These are phyloP conservation scores for Chaetomium sp. DNA, from an alignment of 2,329 filamentous ascomycete species.

Conservation along the genomic window DNA sequence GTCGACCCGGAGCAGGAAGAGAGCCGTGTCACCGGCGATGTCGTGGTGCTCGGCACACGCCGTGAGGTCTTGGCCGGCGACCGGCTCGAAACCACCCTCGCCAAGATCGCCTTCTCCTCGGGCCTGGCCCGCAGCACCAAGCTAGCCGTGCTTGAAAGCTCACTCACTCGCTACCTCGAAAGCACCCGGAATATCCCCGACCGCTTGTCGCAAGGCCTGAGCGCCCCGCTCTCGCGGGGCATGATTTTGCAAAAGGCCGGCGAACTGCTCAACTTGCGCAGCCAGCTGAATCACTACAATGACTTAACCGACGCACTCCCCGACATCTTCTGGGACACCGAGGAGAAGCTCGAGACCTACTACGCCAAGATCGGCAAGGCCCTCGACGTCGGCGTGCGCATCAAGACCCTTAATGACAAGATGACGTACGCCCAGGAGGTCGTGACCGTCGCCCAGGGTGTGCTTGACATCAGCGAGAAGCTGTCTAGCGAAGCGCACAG, in stretches of 20 bases:
- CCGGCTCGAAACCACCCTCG: slow-evolving; percentile 59
- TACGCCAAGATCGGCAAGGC: slow-evolving; percentile 90
- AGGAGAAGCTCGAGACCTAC: slow-evolving; percentile 86
- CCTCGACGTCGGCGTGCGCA: slow-evolving; percentile 84
- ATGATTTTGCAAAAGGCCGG: slow-evolving; percentile 93
- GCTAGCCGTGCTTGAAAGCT: slow-evolving; percentile 80
- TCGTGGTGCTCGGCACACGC: slow-evolving; percentile 81
- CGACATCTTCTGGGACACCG: slow-evolving; percentile 95
- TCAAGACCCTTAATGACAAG: slow-evolving; percentile 88
- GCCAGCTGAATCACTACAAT: slow-evolving; percentile 92
- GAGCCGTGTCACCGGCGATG: slow-evolving; percentile 76
- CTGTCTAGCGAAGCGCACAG: slow-evolving; percentile 87
- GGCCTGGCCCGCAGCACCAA: slow-evolving; percentile 90
- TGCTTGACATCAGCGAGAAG: slow-evolving; percentile 84
- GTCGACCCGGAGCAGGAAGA: slow-evolving; percentile 67
- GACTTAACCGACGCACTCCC: slow-evolving; percentile 92
- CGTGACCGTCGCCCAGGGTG: slow-evolving; percentile 81
- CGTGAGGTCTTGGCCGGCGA: slow-evolving; percentile 40
- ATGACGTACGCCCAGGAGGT: slow-evolving; percentile 98
- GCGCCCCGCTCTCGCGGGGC: slow-evolving; percentile 52
- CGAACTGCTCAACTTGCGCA: slow-evolving; percentile 79
- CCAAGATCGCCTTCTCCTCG: slow-evolving; percentile 94
- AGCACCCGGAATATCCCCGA: slow-evolving; percentile 77
- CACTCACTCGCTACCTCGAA: slow-evolving; percentile 77
- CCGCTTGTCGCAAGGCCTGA: slow-evolving; percentile 59